Evolutionary conservation across 2,329 filamentous ascomycete genomes (phyloP).

Genomic region (Endoconidiophora polonica): DNA sequence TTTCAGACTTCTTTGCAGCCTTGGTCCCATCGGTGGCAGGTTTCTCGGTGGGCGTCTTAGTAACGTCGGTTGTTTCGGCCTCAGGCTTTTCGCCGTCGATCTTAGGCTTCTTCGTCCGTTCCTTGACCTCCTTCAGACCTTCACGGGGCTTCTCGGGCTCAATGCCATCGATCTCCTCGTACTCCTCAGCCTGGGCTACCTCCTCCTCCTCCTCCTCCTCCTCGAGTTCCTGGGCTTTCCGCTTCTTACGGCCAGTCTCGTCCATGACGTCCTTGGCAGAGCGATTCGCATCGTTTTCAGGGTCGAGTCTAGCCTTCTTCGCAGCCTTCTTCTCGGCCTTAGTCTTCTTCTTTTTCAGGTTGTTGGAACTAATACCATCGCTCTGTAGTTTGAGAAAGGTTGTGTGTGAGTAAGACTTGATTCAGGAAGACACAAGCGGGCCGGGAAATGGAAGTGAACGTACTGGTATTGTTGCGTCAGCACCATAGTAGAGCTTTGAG

Average conservation of each 20-base stretch:
- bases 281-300: slow-evolving; percentile 61
- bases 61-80: slow-evolving; percentile 27
- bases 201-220: slow-evolving; percentile 25
- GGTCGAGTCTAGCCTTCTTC: slow-evolving; percentile 78
- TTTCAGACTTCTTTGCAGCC: slow-evolving; percentile 35
- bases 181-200: slow-evolving; percentile 24
- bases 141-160: slow-evolving; percentile 46
- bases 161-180: slow-evolving; percentile 35
- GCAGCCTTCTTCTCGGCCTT: slow-evolving; percentile 73
- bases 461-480: slow-evolving; percentile 27
- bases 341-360: slow-evolving; percentile 70
- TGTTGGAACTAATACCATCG: slow-evolving; percentile 44
- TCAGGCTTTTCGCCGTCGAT: slow-evolving; percentile 13
- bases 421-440: neutral
- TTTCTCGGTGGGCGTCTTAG: slow-evolving; percentile 21
- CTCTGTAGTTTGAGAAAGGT: slow-evolving; percentile 36
- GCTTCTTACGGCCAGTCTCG: slow-evolving; percentile 59
- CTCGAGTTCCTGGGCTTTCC: slow-evolving; percentile 47
- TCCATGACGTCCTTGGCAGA: slow-evolving; percentile 89
- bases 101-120: slow-evolving; percentile 26
- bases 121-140: slow-evolving; percentile 45
- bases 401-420: neutral
- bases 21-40: slow-evolving; percentile 21
- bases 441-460: slow-evolving; percentile 32
- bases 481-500: slow-evolving; percentile 74